phyloP scores from a whole-genome alignment of 768 basidiomycete species.

The Lactarius trivialis region DNA sequence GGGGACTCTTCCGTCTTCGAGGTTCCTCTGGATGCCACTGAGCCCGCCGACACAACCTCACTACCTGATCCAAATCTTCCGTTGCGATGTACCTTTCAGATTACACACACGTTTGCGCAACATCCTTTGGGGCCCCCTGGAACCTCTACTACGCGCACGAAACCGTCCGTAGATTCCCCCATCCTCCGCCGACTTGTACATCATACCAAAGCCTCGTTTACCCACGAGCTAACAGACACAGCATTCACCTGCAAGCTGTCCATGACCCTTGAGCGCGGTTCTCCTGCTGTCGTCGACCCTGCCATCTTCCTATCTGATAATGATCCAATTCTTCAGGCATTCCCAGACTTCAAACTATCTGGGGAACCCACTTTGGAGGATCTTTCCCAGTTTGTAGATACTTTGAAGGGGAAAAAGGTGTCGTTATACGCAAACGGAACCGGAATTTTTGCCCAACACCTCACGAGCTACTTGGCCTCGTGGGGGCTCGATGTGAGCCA shows the following conservation, averaged over 20 bases:
- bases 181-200: conserved; percentile 55
- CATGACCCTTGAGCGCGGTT: conserved; percentile 57
- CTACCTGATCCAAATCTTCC: conserved; percentile 31
- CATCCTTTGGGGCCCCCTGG: conserved; percentile 6
- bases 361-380: conserved; percentile 78
- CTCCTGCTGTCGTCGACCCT: conserved; percentile 38
- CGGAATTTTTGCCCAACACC: conserved; percentile 84
- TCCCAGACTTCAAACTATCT: conserved; percentile 44
- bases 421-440: conserved; percentile 80
- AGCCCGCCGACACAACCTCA: conserved; percentile 12
- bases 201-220: conserved; percentile 47
- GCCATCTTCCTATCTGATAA: conserved; percentile 37
- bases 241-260: conserved; percentile 54
- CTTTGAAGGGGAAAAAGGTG: conserved; percentile 75
- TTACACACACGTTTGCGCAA: conserved; percentile 42
- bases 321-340: conserved; percentile 43
- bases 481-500: conserved; percentile 96
- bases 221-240: conserved; percentile 38
- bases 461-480: conserved; percentile 86
- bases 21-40: conserved; percentile 20
- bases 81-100: conserved; percentile 52
- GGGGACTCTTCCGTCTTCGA: conserved; percentile 5
- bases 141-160: conserved; percentile 27
- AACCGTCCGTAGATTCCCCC: conserved; percentile 42
- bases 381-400: conserved; percentile 71